A percentile compares a stretch with the other conserved stretches of the same genome.
phyloP scores from a whole-genome alignment of 257 asterid species.

The Ophiorrhiza pumila region DNA sequence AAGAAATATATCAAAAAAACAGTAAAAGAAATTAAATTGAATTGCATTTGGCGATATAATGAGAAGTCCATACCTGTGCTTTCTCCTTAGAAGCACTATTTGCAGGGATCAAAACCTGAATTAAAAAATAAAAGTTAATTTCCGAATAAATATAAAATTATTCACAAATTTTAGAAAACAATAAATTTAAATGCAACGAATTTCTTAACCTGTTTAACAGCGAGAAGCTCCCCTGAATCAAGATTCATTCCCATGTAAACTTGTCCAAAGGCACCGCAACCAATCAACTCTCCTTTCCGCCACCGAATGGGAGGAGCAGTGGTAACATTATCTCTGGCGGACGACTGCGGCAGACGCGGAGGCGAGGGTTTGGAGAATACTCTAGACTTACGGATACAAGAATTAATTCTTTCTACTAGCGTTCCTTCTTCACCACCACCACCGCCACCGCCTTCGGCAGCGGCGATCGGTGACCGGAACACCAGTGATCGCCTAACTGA shows the following conservation, averaged over 20 bases:
- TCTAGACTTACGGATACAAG: constrained; percentile 28
- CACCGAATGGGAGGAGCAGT: constrained; percentile 25
- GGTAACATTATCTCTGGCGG: constrained; percentile 1
- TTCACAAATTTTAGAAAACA: neutral
- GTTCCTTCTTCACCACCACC: constrained; percentile 20
- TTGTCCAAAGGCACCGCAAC: constrained; percentile 72
- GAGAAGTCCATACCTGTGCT: constrained; percentile 48
- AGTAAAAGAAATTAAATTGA: neutral
- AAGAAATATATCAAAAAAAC: neutral
- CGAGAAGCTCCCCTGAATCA: constrained; percentile 76
- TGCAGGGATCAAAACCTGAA: constrained; percentile 58
- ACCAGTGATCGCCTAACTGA: constrained; percentile 34
- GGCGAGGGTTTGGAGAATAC: constrained; percentile 33
- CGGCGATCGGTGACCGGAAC: constrained; percentile 20
- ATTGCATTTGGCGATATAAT: neutral
- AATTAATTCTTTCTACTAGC: constrained; percentile 25
- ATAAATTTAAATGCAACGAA: neutral
- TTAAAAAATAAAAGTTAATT: neutral
- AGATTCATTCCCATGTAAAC: constrained; percentile 82
- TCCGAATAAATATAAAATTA: neutral
- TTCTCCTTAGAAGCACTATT: constrained; percentile 57
- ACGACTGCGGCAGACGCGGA: constrained; percentile 23
- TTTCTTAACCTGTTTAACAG: constrained; percentile 39
- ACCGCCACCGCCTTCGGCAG: constrained; percentile 10
- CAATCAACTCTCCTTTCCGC: constrained; percentile 47